Base-by-base conservation (phyloP, 1,284 basidiomycete species). In the Heterobasidion irregulare region DNA sequence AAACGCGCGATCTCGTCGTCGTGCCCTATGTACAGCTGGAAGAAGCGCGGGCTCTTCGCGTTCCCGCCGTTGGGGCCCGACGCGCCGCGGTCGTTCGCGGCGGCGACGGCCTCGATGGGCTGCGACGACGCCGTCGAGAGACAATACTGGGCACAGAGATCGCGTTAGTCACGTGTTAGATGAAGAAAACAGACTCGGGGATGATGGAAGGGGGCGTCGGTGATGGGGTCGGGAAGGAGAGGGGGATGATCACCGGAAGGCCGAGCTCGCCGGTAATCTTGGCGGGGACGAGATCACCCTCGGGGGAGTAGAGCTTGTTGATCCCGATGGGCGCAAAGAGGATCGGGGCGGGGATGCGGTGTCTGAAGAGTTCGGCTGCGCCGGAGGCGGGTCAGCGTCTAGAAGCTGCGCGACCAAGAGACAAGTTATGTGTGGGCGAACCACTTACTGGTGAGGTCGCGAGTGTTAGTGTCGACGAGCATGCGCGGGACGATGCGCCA, bases 21-120 rank as follows among this genome's bases (percentile, higher is more conserved):
- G 59, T 79, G 79, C 2, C 78, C 77, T 71, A 79, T 79, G 62
- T 84, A 84, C 12, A 84, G 69, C 68, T 84, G 82, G 70, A 78
- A 85, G 66, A 79, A 83, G 44, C 79, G 68, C 0, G 77, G 74
- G 10, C 75, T 71, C 50, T 73, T 66, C 2, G 72, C 69, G 50
- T 68, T 60, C 4, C 70, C 70, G 19, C 70, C 70, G 51, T 70
- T 71, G 1, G 68, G 65, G 2, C 70, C 70, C 61, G 68, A 62
- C 7, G 72, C 71, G 6, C 72, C 73, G 33, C 62, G 62, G 43
- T 75, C 76, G 54, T 82, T 81, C 3, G 72, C 75, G 26, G 62
- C 67, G 0, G 77, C 80, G 6, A 82, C 80, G 26, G 72, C 76
- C 60, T 83, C 80, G 54, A 84, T 80, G 2, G 77, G 63, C 53